Base-by-base conservation (phyloP, 2,329 filamentous ascomycete species). In the Coniella vitis region DNA sequence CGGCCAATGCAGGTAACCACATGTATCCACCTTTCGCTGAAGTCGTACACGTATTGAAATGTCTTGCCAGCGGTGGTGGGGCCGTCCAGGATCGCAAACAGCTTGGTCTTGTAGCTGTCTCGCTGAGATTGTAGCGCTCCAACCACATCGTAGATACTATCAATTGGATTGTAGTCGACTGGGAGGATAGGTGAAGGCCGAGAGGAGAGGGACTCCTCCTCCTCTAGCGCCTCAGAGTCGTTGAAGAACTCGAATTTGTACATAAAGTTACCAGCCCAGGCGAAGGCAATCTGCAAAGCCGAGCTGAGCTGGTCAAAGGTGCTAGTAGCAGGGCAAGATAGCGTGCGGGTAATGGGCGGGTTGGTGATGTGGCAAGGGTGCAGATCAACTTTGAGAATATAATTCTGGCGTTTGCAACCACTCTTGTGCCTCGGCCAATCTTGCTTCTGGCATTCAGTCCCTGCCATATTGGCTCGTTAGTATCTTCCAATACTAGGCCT, bases 11-110 rank as follows among this genome's bases (percentile, higher is more conserved):
- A 44, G 3, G 51, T 55, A 10, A 58, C 38, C 36, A 38, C 37
- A 36, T 59, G 56, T 35, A 55, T 54, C 55, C 56, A 59, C 37
- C 52, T 50, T 37, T 58, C 55, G 35, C 57, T 53, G 45, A 58
- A 56, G 51, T 58, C 53, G 52, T 59, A 56, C 14, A 49, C 54
- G 49, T 58, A 58, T 32, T 54, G 20, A 17, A 56, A 49, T 16
- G 53, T 21, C 47, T 51, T 38, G 38, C 51, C 57, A 52, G 21
- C 17, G 22, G 49, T 58, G 32, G 52, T 38, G 3, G 38, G 21
- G 31, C 55, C 29, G n/a, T 57, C 55, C 25, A 59, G 53, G 22
- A 57, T 13, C 50, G 54, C 45, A 43, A 47, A 54, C 22, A 58
- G 41, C 39, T 51, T 47, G 22, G 37, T 52, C 14, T 53, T 36